Evolutionary conservation across 495 filamentous ascomycete genomes (phyloP), one percentile per base, ranked within the genome.

Genomic region (Penicillium diatomitis): DNA sequence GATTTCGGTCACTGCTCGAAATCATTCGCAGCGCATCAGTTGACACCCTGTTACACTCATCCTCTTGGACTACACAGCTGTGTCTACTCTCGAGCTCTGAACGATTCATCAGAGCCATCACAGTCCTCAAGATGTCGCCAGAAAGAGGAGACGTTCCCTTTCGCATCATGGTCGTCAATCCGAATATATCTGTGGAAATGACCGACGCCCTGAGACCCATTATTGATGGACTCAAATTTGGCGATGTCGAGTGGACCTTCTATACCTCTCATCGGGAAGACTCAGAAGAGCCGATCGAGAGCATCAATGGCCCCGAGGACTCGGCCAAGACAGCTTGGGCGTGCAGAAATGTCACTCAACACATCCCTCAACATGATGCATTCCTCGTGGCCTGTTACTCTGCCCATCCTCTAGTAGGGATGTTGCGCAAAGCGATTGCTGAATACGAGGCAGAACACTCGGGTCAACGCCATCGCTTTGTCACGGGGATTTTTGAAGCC

Each of bases 331-430:
- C 53, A 72, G 85, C 70, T 10, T 53, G 71, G 1, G 73, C 80
- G 49, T 84, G 85, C 41, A 68, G 80, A 40, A 61, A 70, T 3
- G 68, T 80, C 49, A 63, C 90, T 48, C 58, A 71, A 46, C 47
- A 76, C 9, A 61, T 84, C 35, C 48, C 68, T 4, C 40, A 74
- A 46, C 80, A 87, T 64, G 82, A 92, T 57, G 91, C 76, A 20
- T 85, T 91, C 52, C 71, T 96, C 0, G 74, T 98, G 2, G 88
- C 88, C 37, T 98, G 91, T 70, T 98, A 87, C 67, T 90, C 86
- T 55, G 79, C 82, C 2, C 92, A 96, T 55, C 88, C 90, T 0
- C 79, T 96, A 4, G 86, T 95, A 7, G 62, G 74, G 0, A 60
- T 71, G 32, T 66, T 96, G 3, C 70, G 69, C 10, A 56, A 74